Evolutionary conservation across 371 early-diverging fungal genomes (phyloP).

Genomic region (Dichotomocladium elegans): DNA sequence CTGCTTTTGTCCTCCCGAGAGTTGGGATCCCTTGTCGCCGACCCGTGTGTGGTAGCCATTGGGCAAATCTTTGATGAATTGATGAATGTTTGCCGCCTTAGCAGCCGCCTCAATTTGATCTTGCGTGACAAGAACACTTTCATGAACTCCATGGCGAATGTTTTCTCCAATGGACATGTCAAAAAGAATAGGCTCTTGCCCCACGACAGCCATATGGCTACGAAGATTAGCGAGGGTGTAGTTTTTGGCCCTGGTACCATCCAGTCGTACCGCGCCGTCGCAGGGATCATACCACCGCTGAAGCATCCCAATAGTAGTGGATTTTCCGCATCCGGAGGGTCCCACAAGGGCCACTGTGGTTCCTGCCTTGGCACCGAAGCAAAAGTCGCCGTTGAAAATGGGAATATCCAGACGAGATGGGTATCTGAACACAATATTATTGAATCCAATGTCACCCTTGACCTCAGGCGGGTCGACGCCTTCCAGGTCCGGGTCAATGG

Average conservation of each 20-base stretch:
- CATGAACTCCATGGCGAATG: slow-evolving; percentile 62
- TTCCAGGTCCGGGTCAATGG: slow-evolving; percentile 70
- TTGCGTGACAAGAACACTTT: slow-evolving; percentile 29
- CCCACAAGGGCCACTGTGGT: slow-evolving; percentile 71
- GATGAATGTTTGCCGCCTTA: slow-evolving; percentile 70
- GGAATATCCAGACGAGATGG: slow-evolving; percentile 74
- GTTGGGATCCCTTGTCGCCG: slow-evolving; percentile 67
- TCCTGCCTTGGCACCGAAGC: slow-evolving; percentile 65
- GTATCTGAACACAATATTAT: slow-evolving; percentile 72
- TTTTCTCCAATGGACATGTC: slow-evolving; percentile 76
- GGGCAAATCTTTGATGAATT: slow-evolving; percentile 63
- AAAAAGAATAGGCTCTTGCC: slow-evolving; percentile 86
- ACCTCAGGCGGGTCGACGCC: slow-evolving; percentile 45
- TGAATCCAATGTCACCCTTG: slow-evolving; percentile 53
- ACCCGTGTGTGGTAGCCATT: slow-evolving; percentile 76
- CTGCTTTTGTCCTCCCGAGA: slow-evolving; percentile 27
- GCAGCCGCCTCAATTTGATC: slow-evolving; percentile 60
- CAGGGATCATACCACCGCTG: slow-evolving; percentile 83
- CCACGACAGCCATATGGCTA: slow-evolving; percentile 73
- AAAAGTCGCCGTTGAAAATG: slow-evolving; percentile 72
- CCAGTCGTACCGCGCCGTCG: slow-evolving; percentile 56
- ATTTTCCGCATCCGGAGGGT: slow-evolving; percentile 58
- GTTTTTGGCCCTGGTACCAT: slow-evolving; percentile 61
- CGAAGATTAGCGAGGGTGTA: slow-evolving; percentile 62
- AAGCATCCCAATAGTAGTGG: slow-evolving; percentile 79